Percentiles rank a stretch among this genome's conserved stretches.
phyloP scores from a whole-genome alignment of 2,329 filamentous ascomycete species.

The Botryotinia narcissicola region DNA sequence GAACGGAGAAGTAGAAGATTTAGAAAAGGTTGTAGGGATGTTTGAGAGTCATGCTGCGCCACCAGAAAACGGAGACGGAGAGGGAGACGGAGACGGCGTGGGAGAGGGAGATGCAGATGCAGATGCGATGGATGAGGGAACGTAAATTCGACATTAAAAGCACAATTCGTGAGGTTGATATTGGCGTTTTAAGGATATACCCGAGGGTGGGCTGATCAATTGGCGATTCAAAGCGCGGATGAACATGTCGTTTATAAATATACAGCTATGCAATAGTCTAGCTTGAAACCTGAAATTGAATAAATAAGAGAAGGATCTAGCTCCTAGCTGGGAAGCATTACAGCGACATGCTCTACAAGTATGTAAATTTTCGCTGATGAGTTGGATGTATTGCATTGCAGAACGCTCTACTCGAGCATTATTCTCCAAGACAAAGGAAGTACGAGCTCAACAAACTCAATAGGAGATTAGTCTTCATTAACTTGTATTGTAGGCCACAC shows the following conservation, averaged over 20 bases:
- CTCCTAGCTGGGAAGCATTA: not conserved
- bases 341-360: not conserved
- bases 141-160: not conserved
- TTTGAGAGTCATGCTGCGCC: constrained; percentile 38
- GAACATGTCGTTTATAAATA: not conserved
- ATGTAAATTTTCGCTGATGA: not conserved
- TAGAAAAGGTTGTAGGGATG: constrained; percentile 52
- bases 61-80: constrained; percentile 23
- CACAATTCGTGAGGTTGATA: not conserved
- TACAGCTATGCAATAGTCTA: not conserved
- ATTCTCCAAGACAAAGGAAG: not conserved
- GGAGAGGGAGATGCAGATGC: constrained; percentile 23
- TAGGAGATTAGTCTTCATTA: not conserved
- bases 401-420: not conserved
- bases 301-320: not conserved
- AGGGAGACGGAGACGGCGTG: not conserved
- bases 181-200: constrained; percentile 22
- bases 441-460: not conserved
- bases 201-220: not conserved
- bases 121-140: constrained; percentile 32
- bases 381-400: not conserved
- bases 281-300: not conserved
- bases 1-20: constrained; percentile 54
- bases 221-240: not conserved
- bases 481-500: not conserved